Evolutionary conservation across 2,329 filamentous ascomycete genomes (phyloP).

Genomic region (Byssochlamys sp.): DNA sequence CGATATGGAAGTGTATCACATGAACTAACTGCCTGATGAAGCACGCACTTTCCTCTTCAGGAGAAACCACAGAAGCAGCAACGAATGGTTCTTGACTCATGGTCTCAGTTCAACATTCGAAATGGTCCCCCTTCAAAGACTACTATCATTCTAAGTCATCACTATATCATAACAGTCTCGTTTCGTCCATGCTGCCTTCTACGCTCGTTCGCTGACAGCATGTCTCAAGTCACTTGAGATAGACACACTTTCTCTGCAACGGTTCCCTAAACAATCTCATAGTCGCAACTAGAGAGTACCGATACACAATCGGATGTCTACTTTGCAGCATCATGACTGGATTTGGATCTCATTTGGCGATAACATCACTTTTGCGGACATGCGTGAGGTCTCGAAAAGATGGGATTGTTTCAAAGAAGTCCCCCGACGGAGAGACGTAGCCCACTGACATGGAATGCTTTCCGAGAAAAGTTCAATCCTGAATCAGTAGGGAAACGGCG

Average conservation of each 20-base stretch:
- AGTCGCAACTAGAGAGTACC: neutral
- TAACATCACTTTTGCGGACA: neutral
- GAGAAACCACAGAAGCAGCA: neutral
- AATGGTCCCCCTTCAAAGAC: neutral
- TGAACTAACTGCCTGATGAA: too few species aligned
- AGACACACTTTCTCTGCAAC: neutral
- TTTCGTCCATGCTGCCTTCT: too few species aligned
- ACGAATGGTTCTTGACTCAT: too few species aligned
- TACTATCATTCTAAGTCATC: neutral
- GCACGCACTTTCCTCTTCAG: neutral
- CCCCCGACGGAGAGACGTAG: neutral
- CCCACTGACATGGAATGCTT: neutral
- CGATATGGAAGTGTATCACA: too few species aligned
- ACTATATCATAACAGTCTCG: neutral
- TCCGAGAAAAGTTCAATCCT: neutral
- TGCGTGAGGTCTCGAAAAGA: neutral
- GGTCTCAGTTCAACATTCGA: too few species aligned
- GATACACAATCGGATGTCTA: neutral
- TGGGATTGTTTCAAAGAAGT: neutral
- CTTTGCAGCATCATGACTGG: neutral
- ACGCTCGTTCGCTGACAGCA: too few species aligned
- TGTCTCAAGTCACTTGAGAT: neutral
- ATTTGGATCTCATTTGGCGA: too few species aligned
- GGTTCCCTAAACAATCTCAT: neutral
- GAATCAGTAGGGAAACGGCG: neutral